Evolutionary conservation across 257 asterid genomes (phyloP), one percentile per base, ranked within the genome.

Genomic region (Solanum chmielewskii): DNA sequence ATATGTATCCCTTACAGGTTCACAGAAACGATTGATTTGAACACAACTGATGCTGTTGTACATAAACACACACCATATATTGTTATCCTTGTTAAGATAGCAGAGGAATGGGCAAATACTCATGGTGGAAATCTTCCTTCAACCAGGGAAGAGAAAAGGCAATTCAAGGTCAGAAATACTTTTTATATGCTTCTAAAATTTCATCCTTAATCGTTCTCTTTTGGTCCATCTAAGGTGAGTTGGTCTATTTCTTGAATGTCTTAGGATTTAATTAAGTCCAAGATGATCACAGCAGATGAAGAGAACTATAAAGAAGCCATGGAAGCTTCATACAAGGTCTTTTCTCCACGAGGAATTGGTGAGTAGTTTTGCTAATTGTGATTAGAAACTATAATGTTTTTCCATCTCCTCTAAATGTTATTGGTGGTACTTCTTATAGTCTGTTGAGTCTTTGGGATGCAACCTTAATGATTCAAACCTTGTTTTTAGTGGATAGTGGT

Each of bases 21-120:
- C 86, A 93, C 98, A 77, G 98, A 96, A 86, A 90, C 95, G 16
- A 93, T 94, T 85, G 99, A 96, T 92, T 88, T 96, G 95, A 91
- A 92, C 88, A 90, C 96, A 83, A 56, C 95, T 59, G 99, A 97
- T 89, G 93, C 94, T 83, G 92, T 95, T 25, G 69, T 80, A 81
- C 99, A 97, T 90, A 97, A 96, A 49, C 99, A 97, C 92, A 95
- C 94, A n/a, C 99, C 99, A 59, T 95, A 94, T 88, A 93, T 97
- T 56, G 87, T 96, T 90, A 95, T 96, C 91, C 98, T 97, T 71
- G 94, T 97, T 88, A 95, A 94, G 94, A 86, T 89, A 89, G 93
- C 95, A 6, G 97, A 93, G 83, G 97, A 95, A 89, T 97, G 99
- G 99, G 86, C 90, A 18, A 93, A 91, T 92, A 92, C 87, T 87